Conservation (phyloP, 257 asterid genomes). For the Cynanchum wilfordii region DNA sequence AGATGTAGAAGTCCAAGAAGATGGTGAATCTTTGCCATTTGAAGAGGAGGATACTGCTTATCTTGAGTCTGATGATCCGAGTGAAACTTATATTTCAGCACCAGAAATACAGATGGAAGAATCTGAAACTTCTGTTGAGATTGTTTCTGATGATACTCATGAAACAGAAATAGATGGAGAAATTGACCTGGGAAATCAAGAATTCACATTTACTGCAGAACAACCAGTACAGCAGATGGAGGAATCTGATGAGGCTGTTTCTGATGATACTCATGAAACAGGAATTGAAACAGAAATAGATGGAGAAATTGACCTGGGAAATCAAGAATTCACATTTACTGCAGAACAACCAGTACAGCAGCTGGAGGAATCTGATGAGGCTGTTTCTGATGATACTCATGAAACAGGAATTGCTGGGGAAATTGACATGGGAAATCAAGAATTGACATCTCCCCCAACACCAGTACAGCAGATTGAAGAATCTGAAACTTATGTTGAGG, state of each 20-base stretch:
- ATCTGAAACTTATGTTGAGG: not conserved
- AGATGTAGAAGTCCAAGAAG: slow-evolving; percentile 33
- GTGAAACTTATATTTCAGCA: not conserved
- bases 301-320: not conserved
- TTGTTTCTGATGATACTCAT: not conserved
- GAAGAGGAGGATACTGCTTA: slow-evolving; percentile 17
- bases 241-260: not conserved
- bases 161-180: not conserved
- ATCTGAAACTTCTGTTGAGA: not conserved
- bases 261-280: not conserved
- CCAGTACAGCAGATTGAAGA: slow-evolving; percentile 4
- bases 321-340: not conserved
- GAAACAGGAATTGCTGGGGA: not conserved
- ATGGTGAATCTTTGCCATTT: slow-evolving; percentile 10
- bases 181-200: not conserved
- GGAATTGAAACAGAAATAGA: not conserved
- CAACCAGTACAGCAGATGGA: not conserved
- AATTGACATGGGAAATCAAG: not conserved
- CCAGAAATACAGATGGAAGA: slow-evolving; percentile 4
- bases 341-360: slow-evolving; percentile 1
- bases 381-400: not conserved
- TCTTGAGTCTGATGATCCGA: too few species aligned
- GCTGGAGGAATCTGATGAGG: not conserved
- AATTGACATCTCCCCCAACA: not conserved
- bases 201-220: not conserved